phyloP scores from a whole-genome alignment of 805 yeast species.

The Pichia insulana region DNA sequence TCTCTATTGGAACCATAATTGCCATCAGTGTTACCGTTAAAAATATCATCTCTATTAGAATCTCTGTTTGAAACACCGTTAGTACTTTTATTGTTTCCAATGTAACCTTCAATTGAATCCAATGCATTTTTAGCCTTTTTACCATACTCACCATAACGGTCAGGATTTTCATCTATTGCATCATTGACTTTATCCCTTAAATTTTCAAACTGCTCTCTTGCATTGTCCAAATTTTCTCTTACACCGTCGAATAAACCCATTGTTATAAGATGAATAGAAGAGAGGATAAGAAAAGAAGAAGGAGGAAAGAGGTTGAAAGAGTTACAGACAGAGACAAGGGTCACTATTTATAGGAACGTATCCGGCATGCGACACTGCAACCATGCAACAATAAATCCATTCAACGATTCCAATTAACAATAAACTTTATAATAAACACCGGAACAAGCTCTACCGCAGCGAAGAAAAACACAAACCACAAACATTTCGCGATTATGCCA shows the following conservation, averaged over 20 bases:
- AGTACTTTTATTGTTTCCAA: slow-evolving; percentile 20
- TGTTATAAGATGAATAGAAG: neutral
- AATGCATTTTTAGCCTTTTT: slow-evolving; percentile 5
- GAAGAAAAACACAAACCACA: too few species aligned
- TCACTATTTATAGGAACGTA: too few species aligned
- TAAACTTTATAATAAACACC: too few species aligned
- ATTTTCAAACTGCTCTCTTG: slow-evolving; percentile 1
- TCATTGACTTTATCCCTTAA: neutral
- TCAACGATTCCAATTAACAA: too few species aligned
- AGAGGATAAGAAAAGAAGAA: too few species aligned
- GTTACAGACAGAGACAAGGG: too few species aligned
- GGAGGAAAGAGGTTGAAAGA: too few species aligned
- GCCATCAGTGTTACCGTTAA: slow-evolving; percentile 9
- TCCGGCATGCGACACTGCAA: too few species aligned
- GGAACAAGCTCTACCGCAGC: too few species aligned
- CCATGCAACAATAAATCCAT: too few species aligned
- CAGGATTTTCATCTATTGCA: neutral
- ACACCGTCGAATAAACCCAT: slow-evolving; percentile 4
- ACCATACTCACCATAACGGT: slow-evolving; percentile 2
- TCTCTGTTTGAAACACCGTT: slow-evolving; percentile 22
- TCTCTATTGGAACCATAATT: slow-evolving; percentile 26
- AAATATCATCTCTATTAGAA: slow-evolving; percentile 20
- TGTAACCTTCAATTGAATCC: slow-evolving; percentile 18
- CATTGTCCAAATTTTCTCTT: slow-evolving; percentile 1
- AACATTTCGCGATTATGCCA: too few species aligned